These are phyloP conservation scores for Globisporangium radiosum DNA, from an alignment of 352 stramenopile species.

Conservation along the genomic window DNA sequence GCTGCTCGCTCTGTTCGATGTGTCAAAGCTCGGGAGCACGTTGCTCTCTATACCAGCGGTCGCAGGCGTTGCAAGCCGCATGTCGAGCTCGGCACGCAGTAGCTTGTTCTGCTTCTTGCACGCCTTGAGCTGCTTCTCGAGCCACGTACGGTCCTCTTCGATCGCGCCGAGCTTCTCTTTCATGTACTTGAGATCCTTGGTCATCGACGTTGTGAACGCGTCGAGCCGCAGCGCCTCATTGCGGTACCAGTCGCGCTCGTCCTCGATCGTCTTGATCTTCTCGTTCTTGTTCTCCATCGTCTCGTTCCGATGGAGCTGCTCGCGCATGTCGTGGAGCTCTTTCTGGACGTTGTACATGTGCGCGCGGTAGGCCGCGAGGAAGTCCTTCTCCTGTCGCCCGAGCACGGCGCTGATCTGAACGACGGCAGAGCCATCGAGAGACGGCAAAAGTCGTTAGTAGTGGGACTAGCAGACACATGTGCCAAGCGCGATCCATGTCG, in stretches of 20 bases:
- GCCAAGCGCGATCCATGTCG: too few species aligned
- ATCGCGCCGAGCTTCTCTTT: slow-evolving; percentile 88
- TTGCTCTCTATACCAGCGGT: slow-evolving; percentile 10
- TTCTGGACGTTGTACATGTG: slow-evolving; percentile 96
- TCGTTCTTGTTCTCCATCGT: slow-evolving; percentile 81
- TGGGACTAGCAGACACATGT: not conserved
- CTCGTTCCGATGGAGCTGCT: slow-evolving; percentile 88
- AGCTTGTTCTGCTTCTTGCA: slow-evolving; percentile 94
- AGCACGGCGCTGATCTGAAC: slow-evolving; percentile 83
- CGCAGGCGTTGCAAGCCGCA: slow-evolving; percentile 27
- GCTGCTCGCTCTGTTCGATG: slow-evolving; percentile 11
- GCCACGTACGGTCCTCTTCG: slow-evolving; percentile 89
- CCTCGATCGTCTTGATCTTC: slow-evolving; percentile 91
- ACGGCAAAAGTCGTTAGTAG: too few species aligned
- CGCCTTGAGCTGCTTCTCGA: slow-evolving; percentile 90
- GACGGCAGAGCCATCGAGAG: too few species aligned
- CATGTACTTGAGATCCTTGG: slow-evolving; percentile 91
- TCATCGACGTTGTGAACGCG: slow-evolving; percentile 87
- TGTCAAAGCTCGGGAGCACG: slow-evolving; percentile 35
- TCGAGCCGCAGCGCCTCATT: slow-evolving; percentile 89
- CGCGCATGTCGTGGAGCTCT: slow-evolving; percentile 88
- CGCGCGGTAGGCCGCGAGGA: slow-evolving; percentile 89
- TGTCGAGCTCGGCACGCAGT: slow-evolving; percentile 71
- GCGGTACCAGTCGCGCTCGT: slow-evolving; percentile 92
- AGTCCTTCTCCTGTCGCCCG: slow-evolving; percentile 89